Evolutionary conservation across 2,329 filamentous ascomycete species (phyloP).

Genomic region (Fusarium xyrophilum): DNA sequence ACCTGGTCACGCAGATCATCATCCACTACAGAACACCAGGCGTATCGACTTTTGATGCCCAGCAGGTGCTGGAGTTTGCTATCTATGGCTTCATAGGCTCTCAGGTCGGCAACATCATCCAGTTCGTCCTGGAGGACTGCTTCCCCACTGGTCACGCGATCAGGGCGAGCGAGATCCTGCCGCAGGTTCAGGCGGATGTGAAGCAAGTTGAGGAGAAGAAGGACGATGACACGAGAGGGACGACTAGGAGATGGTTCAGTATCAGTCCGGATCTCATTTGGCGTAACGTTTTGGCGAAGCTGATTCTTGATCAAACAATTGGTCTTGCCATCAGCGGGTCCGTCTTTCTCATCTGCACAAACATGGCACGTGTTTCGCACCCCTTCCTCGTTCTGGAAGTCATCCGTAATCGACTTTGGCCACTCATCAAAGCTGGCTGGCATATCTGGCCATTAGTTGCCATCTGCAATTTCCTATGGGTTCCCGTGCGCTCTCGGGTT

Average conservation of each 20-base stretch:
- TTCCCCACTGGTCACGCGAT: slow-evolving; percentile 43
- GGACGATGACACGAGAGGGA: slow-evolving; percentile 28
- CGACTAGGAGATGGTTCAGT: slow-evolving; percentile 21
- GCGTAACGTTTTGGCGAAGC: slow-evolving; percentile 46
- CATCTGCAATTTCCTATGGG: slow-evolving; percentile 47
- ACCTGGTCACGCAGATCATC: slow-evolving; percentile 43
- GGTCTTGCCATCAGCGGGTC: slow-evolving; percentile 46
- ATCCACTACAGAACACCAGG: slow-evolving; percentile 29
- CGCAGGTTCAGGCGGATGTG: slow-evolving; percentile 26
- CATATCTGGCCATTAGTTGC: slow-evolving; percentile 49
- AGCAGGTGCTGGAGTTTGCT: slow-evolving; percentile 48
- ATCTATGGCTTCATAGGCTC: slow-evolving; percentile 47
- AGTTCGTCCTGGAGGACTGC: slow-evolving; percentile 46
- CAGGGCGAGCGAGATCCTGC: slow-evolving; percentile 32
- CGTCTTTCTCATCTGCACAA: slow-evolving; percentile 48
- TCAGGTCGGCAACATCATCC: slow-evolving; percentile 47
- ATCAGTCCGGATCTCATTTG: slow-evolving; percentile 44
- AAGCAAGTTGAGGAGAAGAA: slow-evolving; percentile 36
- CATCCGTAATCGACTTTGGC: slow-evolving; percentile 40
- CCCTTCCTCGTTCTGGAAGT: slow-evolving; percentile 38
- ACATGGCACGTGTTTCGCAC: slow-evolving; percentile 43
- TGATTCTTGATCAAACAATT: slow-evolving; percentile 48
- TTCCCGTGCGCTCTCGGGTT: slow-evolving; percentile 47
- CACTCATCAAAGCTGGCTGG: slow-evolving; percentile 47
- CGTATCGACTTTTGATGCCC: slow-evolving; percentile 40